Evolutionary conservation across 148 eudicot genomes (phyloP).

Genomic region (Talinum fruticosum): DNA sequence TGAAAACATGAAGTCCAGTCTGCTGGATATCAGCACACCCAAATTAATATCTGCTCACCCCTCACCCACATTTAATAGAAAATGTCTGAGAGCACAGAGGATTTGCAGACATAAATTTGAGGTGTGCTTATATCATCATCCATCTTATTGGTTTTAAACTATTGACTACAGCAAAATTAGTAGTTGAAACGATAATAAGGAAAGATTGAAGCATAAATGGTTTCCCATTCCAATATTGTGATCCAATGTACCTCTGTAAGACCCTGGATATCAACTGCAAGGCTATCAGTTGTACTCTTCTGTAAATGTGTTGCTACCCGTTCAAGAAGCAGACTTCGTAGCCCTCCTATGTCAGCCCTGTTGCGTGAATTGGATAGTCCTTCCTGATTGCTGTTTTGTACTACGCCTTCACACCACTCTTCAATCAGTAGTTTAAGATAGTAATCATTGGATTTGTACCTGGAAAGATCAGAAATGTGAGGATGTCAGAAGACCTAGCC

Average conservation of each 20-base stretch:
- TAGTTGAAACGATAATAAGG: neutral
- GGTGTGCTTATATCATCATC: too few relatives aligned
- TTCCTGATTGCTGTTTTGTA: conserved; percentile 45
- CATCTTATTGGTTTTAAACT: too few relatives aligned
- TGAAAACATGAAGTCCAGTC: neutral
- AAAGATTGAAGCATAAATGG: neutral
- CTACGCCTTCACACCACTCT: conserved; percentile 96
- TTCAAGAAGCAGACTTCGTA: conserved; percentile 74
- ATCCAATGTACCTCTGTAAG: conserved; percentile 61
- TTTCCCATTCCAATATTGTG: neutral
- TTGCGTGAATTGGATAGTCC: conserved; percentile 30
- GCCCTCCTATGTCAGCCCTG: conserved; percentile 41
- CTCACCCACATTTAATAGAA: neutral
- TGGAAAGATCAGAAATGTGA: conserved; percentile 25
- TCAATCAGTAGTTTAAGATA: conserved; percentile 89
- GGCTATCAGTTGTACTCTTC: conserved; percentile 49
- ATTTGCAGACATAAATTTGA: too few relatives aligned
- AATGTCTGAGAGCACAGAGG: neutral
- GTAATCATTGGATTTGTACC: conserved; percentile 84
- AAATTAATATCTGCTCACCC: neutral
- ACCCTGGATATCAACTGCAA: conserved; percentile 72
- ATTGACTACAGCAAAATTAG: too few relatives aligned
- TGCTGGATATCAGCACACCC: neutral
- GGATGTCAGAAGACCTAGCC: neutral
- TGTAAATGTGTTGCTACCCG: conserved; percentile 81